Percentiles rank a stretch among this genome's conserved stretches.
phyloP scores from a whole-genome alignment of 495 filamentous ascomycete genomes.

The Tetracladium marchalianum region DNA sequence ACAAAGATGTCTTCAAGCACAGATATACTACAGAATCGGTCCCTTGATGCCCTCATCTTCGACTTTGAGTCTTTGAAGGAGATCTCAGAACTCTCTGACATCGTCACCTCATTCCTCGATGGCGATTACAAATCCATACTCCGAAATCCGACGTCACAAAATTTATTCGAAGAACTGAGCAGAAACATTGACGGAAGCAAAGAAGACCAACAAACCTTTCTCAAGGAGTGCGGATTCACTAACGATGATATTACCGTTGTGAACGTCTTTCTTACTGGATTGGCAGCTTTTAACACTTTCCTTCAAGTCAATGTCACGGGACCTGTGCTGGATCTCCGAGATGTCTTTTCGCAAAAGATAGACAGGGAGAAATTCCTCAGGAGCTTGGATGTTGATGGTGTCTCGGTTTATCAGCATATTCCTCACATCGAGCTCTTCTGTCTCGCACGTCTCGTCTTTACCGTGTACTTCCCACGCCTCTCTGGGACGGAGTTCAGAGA shows the following conservation, averaged over 20 bases:
- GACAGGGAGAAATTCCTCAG: slow-evolving; percentile 41
- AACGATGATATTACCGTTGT: background rate
- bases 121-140: slow-evolving; percentile 18
- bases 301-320: slow-evolving; percentile 89
- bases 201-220: slow-evolving; percentile 3
- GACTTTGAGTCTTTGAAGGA: slow-evolving; percentile 14
- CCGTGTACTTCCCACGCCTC: slow-evolving; percentile 25
- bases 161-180: slow-evolving; percentile 8
- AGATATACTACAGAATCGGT: slow-evolving; percentile 1
- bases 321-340: slow-evolving; percentile 25
- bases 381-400: slow-evolving; percentile 71
- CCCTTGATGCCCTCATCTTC: slow-evolving; percentile 11
- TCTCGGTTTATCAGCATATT: slow-evolving; percentile 74
- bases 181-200: background rate
- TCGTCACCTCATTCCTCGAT: slow-evolving; percentile 8
- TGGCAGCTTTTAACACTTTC: slow-evolving; percentile 72
- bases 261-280: slow-evolving; percentile 12
- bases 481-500: slow-evolving; percentile 10
- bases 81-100: slow-evolving; percentile 7
- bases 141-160: slow-evolving; percentile 9
- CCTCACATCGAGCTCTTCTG: slow-evolving; percentile 74
- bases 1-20: slow-evolving; percentile 7
- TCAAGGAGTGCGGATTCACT: slow-evolving; percentile 1
- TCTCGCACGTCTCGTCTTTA: slow-evolving; percentile 61
- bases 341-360: slow-evolving; percentile 19